Evolutionary conservation across 2,329 filamentous ascomycete species (phyloP).

Genomic region (Botrytis hyacinthi): DNA sequence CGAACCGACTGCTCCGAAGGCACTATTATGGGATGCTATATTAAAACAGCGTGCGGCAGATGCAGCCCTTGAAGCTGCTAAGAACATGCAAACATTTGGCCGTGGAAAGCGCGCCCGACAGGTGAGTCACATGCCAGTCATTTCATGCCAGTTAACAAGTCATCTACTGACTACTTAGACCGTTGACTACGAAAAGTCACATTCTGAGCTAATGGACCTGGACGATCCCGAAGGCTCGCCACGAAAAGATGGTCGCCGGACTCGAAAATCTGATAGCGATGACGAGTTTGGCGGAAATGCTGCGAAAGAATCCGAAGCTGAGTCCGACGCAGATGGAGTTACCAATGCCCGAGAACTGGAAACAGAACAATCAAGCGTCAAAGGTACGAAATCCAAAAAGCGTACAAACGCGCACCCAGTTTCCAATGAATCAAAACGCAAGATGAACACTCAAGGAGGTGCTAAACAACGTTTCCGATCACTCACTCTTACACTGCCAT

Average conservation of each 20-base stretch:
- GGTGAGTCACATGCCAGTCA: conserved; percentile 28
- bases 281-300: conserved; percentile 36
- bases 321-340: conserved; percentile 15
- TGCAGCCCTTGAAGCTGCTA: conserved; percentile 69
- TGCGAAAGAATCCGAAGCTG: conserved; percentile 34
- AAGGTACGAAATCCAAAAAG: conserved; percentile 20
- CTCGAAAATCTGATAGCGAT: conserved; percentile 30
- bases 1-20: conserved; percentile 55
- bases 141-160: not conserved
- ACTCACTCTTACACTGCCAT: not conserved
- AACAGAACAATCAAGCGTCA: not conserved
- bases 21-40: conserved; percentile 86
- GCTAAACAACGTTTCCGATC: not conserved
- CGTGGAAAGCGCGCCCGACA: conserved; percentile 66
- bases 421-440: not conserved
- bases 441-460: not conserved
- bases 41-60: conserved; percentile 77
- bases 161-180: conserved; percentile 16
- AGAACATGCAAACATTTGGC: conserved; percentile 72
- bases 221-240: conserved; percentile 26
- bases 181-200: conserved; percentile 29
- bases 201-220: conserved; percentile 22
- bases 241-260: conserved; percentile 22
- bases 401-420: not conserved
- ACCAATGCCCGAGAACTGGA: conserved; percentile 14